A percentile compares a stretch with the other conserved stretches of the same genome.
phyloP scores from a whole-genome alignment of 345 rosid species.

The Camelina sativa region DNA sequence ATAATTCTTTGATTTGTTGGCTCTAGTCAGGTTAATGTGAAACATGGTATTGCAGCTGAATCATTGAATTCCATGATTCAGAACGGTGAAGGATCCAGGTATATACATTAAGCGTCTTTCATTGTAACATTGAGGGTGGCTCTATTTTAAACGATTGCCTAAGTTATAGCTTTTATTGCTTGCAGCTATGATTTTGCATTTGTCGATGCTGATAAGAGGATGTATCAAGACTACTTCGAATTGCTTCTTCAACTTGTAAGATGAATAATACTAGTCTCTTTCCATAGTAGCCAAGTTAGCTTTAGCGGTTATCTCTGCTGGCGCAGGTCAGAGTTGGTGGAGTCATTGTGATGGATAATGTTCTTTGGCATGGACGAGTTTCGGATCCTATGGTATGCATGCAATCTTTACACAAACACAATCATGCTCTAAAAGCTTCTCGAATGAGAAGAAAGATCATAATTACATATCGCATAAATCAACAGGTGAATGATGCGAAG shows the following conservation, averaged over 20 bases:
- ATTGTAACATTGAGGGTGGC: background rate
- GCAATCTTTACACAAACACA: background rate
- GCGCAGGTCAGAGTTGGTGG: slow-evolving; percentile 83
- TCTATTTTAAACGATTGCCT: slow-evolving; percentile 11
- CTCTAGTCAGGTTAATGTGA: slow-evolving; percentile 62
- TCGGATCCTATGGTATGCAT: slow-evolving; percentile 71
- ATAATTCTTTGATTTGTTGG: slow-evolving; percentile 29
- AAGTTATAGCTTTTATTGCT: slow-evolving; percentile 9
- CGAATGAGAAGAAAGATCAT: background rate
- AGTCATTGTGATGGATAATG: slow-evolving; percentile 85
- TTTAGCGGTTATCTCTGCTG: slow-evolving; percentile 24
- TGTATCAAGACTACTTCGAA: slow-evolving; percentile 88
- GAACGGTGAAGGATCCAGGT: slow-evolving; percentile 86
- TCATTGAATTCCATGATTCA: slow-evolving; percentile 62
- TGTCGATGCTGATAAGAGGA: slow-evolving; percentile 95
- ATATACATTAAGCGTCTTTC: slow-evolving; percentile 30
- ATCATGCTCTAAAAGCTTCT: background rate
- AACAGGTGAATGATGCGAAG: slow-evolving; percentile 77
- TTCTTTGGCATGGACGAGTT: slow-evolving; percentile 96
- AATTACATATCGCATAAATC: slow-evolving; percentile 13
- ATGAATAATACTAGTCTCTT: slow-evolving; percentile 19
- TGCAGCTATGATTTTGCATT: slow-evolving; percentile 95
- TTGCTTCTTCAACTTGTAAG: slow-evolving; percentile 80
- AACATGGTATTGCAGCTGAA: slow-evolving; percentile 78
- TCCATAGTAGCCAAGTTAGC: background rate